Evolutionary conservation across 75 land plant genomes (phyloP).

Genomic region (Sequoia sempervirens): DNA sequence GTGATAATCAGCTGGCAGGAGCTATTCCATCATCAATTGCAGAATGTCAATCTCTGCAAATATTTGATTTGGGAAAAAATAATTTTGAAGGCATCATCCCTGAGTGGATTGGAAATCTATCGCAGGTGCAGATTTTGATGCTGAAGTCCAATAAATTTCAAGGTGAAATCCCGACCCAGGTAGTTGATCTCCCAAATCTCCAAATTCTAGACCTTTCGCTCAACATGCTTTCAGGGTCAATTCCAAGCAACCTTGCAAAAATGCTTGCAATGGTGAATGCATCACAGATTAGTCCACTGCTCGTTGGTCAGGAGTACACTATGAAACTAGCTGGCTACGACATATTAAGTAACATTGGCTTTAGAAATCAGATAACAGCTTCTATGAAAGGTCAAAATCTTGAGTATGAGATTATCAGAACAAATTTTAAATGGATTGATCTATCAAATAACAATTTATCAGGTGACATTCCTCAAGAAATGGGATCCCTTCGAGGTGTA

Average conservation of each 20-base stretch:
- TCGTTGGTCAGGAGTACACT: no score
- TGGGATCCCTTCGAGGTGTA: background rate
- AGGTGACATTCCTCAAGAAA: background rate
- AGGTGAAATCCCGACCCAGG: conserved; percentile 48
- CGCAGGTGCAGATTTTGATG: background rate
- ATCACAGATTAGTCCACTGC: background rate
- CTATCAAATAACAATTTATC: conserved; percentile 7
- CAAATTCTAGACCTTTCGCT: conserved; percentile 36
- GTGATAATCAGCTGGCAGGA: background rate
- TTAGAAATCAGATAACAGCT: background rate
- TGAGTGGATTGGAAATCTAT: background rate
- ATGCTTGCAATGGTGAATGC: conserved; percentile 11
- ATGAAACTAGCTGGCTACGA: background rate
- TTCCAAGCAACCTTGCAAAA: conserved; percentile 52
- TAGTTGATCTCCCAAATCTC: conserved; percentile 41
- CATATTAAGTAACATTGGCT: background rate
- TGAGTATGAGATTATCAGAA: background rate
- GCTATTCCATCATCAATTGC: background rate
- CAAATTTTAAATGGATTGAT: conserved; percentile 3
- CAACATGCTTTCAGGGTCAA: conserved; percentile 47
- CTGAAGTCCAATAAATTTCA: background rate
- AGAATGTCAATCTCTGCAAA: background rate
- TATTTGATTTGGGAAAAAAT: background rate
- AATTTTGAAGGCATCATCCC: background rate
- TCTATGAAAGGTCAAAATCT: background rate